phyloP scores from a whole-genome alignment of 805 yeast species.

The Blastobotrys mokoenaii region DNA sequence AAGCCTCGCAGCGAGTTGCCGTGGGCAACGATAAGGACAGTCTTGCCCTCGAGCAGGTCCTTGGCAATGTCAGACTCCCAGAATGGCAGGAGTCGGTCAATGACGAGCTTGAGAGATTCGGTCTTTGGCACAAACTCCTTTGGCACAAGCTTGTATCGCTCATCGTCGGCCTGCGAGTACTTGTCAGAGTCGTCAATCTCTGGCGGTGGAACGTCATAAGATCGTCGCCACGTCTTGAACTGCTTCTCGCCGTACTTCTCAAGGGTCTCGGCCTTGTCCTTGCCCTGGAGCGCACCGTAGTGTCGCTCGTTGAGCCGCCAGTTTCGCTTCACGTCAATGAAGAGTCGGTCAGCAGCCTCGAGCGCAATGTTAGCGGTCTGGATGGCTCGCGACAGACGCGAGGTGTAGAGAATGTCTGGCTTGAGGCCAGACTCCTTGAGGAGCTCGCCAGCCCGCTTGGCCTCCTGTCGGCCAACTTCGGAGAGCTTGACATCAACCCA shows the following conservation, averaged over 20 bases:
- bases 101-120: conserved; percentile 89
- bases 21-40: conserved; percentile 91
- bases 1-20: conserved; percentile 97
- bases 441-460: conserved; percentile 86
- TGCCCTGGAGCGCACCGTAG: conserved; percentile 98
- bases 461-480: conserved; percentile 81
- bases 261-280: conserved; percentile 91
- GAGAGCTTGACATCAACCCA: conserved; percentile 94
- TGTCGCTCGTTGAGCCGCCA: conserved; percentile 99
- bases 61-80: conserved; percentile 88
- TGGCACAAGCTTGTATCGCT: conserved; percentile 76
- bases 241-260: conserved; percentile 82
- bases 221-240: conserved; percentile 97
- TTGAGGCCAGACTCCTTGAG: conserved; percentile 75
- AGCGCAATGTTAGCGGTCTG: conserved; percentile 95
- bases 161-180: conserved; percentile 80
- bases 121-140: conserved; percentile 85
- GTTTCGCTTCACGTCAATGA: conserved; percentile 85
- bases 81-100: conserved; percentile 94
- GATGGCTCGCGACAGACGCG: conserved; percentile 87
- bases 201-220: conserved; percentile 96
- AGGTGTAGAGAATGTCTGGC: conserved; percentile 87
- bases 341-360: conserved; percentile 79
- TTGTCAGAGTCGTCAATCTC: conserved; percentile 64
- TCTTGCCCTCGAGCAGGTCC: conserved; percentile 78